Evolutionary conservation across 306 rosid genomes (phyloP).

Genomic region (Heteromeles arbutifolia): DNA sequence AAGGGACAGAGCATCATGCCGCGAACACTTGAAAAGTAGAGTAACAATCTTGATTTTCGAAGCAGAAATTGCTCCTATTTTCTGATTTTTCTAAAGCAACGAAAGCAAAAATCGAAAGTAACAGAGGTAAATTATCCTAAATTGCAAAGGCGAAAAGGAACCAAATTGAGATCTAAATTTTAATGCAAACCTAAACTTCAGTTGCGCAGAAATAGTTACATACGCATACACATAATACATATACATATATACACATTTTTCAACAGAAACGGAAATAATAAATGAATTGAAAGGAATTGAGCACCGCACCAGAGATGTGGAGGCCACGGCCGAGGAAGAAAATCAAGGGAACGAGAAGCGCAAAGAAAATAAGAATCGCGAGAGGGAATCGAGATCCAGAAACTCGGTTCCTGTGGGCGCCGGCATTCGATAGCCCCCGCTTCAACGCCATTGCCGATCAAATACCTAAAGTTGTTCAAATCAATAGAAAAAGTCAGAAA

Average conservation of each 20-base stretch:
- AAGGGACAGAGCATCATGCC: neutral
- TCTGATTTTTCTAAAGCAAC: neutral
- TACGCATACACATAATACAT: neutral
- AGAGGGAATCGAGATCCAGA: constrained; percentile 47
- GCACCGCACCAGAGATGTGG: constrained; percentile 41
- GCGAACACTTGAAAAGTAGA: neutral
- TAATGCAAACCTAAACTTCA: neutral
- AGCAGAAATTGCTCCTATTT: neutral
- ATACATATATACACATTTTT: neutral
- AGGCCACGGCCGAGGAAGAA: constrained; percentile 66
- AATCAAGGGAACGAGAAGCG: constrained; percentile 46
- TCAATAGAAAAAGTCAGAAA: neutral
- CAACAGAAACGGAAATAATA: neutral
- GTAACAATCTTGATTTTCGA: neutral
- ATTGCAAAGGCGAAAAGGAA: neutral
- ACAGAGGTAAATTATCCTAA: neutral
- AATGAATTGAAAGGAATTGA: neutral
- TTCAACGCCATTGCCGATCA: constrained; percentile 52
- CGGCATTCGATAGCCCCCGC: constrained; percentile 35
- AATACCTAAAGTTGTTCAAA: constrained; percentile 10
- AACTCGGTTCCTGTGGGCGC: constrained; percentile 33
- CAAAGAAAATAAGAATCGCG: constrained; percentile 37
- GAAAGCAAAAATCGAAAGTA: neutral
- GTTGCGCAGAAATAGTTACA: neutral
- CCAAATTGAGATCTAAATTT: constrained; percentile 1